These are phyloP conservation scores for Diaporthe caulivora DNA, from an alignment of 2,329 filamentous ascomycete genomes.

Conservation along the genomic window DNA sequence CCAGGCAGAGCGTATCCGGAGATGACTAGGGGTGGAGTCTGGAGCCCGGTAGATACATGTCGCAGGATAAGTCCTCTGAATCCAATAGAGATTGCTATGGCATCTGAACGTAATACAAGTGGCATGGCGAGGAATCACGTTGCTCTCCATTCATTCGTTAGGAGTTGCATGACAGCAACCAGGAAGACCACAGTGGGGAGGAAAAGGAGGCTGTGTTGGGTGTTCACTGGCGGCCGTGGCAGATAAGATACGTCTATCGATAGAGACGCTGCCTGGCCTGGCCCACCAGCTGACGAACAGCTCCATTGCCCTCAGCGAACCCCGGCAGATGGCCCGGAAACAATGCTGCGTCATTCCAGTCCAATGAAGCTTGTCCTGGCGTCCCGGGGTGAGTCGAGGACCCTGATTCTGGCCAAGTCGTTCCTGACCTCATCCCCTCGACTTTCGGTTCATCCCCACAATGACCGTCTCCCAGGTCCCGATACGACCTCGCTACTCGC, in stretches of 20 bases:
- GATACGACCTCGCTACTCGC: slow-evolving; percentile 5
- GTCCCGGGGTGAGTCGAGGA: not conserved
- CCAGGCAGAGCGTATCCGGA: not conserved
- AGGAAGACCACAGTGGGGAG: too few species aligned
- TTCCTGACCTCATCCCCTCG: slow-evolving; percentile 17
- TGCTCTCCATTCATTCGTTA: not conserved
- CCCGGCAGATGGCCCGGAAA: slow-evolving; percentile 10
- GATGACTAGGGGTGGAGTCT: not conserved
- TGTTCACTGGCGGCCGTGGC: too few species aligned
- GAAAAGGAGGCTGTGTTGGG: not conserved
- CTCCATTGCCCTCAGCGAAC: not conserved
- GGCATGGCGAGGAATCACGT: not conserved
- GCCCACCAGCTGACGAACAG: not conserved
- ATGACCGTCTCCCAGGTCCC: not conserved
- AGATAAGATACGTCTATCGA: not conserved
- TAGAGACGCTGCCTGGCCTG: not conserved
- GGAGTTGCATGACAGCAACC: not conserved
- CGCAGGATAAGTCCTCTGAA: not conserved
- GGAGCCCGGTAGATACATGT: not conserved
- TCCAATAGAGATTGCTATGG: not conserved
- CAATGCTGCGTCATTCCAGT: slow-evolving; percentile 23
- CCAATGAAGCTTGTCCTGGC: slow-evolving; percentile 24
- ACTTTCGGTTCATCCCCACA: slow-evolving; percentile 21
- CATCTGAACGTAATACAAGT: not conserved
- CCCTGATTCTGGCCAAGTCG: slow-evolving; percentile 24